Evolutionary conservation across 306 rosid species (phyloP).

Genomic region (Cucumis sativus): Cucumber_9930_V3 NC_026657.2:15569501-15570000

Average conservation of each 20-base stretch:
- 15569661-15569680: neutral
- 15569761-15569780: neutral
- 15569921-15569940: constrained; percentile 55
- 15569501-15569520: too few relatives aligned
- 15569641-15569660: neutral
- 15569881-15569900: constrained; percentile 86
- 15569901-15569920: constrained; percentile 78
- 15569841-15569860: constrained; percentile 47
- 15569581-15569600: neutral
- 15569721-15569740: too few relatives aligned
- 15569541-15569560: neutral
- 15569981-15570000: constrained; percentile 22
- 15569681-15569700: neutral
- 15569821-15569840: constrained; percentile 90
- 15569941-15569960: constrained; percentile 51
- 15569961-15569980: constrained; percentile 81
- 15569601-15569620: neutral
- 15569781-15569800: constrained; percentile 71
- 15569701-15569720: too few relatives aligned
- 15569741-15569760: neutral
- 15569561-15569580: neutral
- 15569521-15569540: neutral
- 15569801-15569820: constrained; percentile 92
- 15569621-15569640: neutral
- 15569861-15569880: constrained; percentile 57